Evolutionary conservation across 441 rosid genomes (phyloP).

Genomic region (Erodium chrysanthum): DNA sequence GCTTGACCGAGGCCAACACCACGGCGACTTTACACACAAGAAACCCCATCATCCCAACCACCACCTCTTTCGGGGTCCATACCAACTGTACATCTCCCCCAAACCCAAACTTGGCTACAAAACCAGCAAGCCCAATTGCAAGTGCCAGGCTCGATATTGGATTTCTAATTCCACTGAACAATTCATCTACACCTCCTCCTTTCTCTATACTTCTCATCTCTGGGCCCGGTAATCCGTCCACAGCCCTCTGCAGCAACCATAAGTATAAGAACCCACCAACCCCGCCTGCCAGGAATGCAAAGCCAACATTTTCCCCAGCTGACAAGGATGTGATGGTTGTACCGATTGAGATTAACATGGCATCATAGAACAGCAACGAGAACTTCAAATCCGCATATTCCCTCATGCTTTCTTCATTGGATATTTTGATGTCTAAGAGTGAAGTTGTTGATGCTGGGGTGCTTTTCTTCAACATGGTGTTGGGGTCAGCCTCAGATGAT

Average conservation of each 20-base stretch:
- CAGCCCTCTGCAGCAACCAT: slow-evolving; percentile 58
- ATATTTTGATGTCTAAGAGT: slow-evolving; percentile 15
- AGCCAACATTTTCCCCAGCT: slow-evolving; percentile 36
- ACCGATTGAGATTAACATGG: slow-evolving; percentile 39
- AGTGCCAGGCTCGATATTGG: slow-evolving; percentile 39
- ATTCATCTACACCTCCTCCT: slow-evolving; percentile 1
- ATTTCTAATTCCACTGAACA: slow-evolving; percentile 29
- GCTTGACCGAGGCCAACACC: slow-evolving; percentile 66
- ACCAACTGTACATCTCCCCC: slow-evolving; percentile 25
- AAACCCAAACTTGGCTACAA: slow-evolving; percentile 30
- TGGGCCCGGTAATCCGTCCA: slow-evolving; percentile 47
- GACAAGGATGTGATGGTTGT: slow-evolving; percentile 34
- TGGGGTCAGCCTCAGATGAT: slow-evolving; percentile 30
- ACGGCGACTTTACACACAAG: slow-evolving; percentile 74
- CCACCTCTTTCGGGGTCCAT: slow-evolving; percentile 48
- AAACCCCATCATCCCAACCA: slow-evolving; percentile 68
- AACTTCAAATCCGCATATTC: slow-evolving; percentile 65
- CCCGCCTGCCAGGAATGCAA: slow-evolving; percentile 69
- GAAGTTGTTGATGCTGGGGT: slow-evolving; percentile 22
- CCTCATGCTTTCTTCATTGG: slow-evolving; percentile 71
- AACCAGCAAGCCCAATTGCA: slow-evolving; percentile 33
- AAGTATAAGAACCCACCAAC: slow-evolving; percentile 53
- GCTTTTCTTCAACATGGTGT: slow-evolving; percentile 21
- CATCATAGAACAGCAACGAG: slow-evolving; percentile 66
- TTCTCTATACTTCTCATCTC: slow-evolving; percentile 26